Percentiles rank a stretch among this genome's conserved stretches.
phyloP scores from a whole-genome alignment of 192 early-diverging fungal genomes.

The Umbelopsis sp. region DNA sequence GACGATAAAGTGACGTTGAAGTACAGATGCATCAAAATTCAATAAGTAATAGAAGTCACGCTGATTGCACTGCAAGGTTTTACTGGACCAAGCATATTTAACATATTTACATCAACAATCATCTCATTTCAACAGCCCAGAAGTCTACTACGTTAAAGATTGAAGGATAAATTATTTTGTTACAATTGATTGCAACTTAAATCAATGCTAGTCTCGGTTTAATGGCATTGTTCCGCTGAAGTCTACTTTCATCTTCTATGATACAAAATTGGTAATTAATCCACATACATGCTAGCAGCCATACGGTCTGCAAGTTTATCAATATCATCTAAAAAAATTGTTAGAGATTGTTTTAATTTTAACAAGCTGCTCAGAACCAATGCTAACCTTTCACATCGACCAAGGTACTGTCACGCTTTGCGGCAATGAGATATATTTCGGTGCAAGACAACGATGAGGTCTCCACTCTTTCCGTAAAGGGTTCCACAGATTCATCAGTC shows the following conservation, averaged over 20 bases:
- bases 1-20: slow-evolving; percentile 11
- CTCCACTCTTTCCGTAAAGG: background rate
- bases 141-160: too few relatives aligned
- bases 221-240: background rate
- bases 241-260: background rate
- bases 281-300: slow-evolving; percentile 7
- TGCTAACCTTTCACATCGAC: slow-evolving; percentile 58
- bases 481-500: background rate
- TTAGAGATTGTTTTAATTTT: too few relatives aligned
- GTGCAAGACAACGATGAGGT: slow-evolving; percentile 25
- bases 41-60: too few relatives aligned
- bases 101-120: too few relatives aligned
- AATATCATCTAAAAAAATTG: background rate
- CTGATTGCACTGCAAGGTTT: too few relatives aligned
- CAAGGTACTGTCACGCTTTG: slow-evolving; percentile 58
- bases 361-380: too few relatives aligned
- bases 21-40: background rate
- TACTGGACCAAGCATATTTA: too few relatives aligned
- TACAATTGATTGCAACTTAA: background rate
- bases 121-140: too few relatives aligned
- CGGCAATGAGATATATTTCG: slow-evolving; percentile 58
- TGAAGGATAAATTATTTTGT: background rate
- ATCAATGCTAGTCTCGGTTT: background rate
- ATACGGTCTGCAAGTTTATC: slow-evolving; percentile 16
- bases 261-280: slow-evolving; percentile 18